Evolutionary conservation across 805 yeast species (phyloP).

Genomic region (Lachancea lanzarotensis): DNA sequence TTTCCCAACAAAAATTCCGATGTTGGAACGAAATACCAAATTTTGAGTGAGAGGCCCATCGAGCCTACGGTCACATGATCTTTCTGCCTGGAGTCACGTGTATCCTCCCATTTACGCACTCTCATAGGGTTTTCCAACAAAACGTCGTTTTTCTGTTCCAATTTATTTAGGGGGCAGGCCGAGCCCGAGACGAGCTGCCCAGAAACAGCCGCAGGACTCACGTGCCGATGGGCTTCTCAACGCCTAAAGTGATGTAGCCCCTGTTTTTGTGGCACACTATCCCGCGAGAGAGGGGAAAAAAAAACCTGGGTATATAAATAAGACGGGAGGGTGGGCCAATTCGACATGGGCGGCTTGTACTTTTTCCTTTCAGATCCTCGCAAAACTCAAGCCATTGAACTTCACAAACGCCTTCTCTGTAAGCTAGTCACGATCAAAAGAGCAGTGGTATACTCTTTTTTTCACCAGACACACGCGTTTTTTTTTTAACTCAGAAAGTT

Average conservation of each 20-base stretch:
- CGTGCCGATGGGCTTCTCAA: background rate
- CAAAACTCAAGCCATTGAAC: background rate
- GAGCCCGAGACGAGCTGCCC: background rate
- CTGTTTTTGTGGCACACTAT: background rate
- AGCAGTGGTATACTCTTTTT: background rate
- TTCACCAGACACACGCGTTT: too few species aligned
- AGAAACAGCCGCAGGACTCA: background rate
- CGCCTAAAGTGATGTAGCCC: background rate
- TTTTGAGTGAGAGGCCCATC: too few species aligned
- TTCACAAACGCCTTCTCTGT: background rate
- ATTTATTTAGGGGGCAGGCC: background rate
- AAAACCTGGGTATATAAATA: background rate
- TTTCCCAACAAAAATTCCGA: constrained; percentile 1
- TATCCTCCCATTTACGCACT: background rate
- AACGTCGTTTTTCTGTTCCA: background rate
- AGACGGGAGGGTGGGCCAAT: background rate
- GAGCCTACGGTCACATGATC: background rate
- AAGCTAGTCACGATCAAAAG: background rate
- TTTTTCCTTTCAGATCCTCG: too few species aligned
- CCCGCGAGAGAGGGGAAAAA: background rate
- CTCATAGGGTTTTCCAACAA: background rate
- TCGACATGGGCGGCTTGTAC: background rate
- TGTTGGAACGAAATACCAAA: background rate
- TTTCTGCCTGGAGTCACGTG: background rate
- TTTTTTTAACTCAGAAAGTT: too few species aligned